Evolutionary conservation across 495 filamentous ascomycete genomes (phyloP), one percentile per base, ranked within the genome.

Genomic region (Viridothelium virens): DNA sequence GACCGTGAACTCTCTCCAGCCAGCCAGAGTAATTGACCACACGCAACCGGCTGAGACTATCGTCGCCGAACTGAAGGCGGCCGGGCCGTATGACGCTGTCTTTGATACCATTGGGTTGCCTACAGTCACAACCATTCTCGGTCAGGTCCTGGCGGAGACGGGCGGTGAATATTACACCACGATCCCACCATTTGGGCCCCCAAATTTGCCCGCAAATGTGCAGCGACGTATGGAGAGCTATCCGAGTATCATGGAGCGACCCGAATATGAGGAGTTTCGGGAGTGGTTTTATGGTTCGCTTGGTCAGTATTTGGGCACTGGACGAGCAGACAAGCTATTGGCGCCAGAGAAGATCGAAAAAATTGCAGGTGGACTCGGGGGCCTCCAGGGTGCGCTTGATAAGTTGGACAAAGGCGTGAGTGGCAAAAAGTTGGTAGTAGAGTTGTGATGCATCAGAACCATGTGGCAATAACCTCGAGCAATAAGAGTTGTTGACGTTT

Each of bases 1-100:
- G 7, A 70, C 72, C 41, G 76, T 77, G n/a, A 34, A 63, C n/a
- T 70, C 61, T 5, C 66, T 74, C 2, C 70, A 68, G 18, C 50
- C 71, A 18, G 68, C 65, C 16, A 61, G 48, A 2, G 63, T 73
- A 9, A 68, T 74, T 47, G 66, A 73, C 63, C 69, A 73, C 61
- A 68, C 53, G 11, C 65, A 65, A 31, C 48, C 53, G 6, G 46
- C 69, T 6, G 41, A 67, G 1, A 65, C 63, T 1, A 39, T 70
- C 34, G 41, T 67, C 11, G 31, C 64, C 5, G 61, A 66, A 16
- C 65, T 74, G 33, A 61, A 64, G 37, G 62, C 63, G 10, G 25
- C 62, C 6, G 70, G 70, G 1, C 68, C 70, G n/a, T 72, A 70
- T 62, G 39, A 66, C n/a, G 65, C 53, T 18, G 53, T 59, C 53